These are phyloP conservation scores for Termitomyces sp. DNA, from an alignment of 768 basidiomycete genomes.

Conservation along the genomic window DNA sequence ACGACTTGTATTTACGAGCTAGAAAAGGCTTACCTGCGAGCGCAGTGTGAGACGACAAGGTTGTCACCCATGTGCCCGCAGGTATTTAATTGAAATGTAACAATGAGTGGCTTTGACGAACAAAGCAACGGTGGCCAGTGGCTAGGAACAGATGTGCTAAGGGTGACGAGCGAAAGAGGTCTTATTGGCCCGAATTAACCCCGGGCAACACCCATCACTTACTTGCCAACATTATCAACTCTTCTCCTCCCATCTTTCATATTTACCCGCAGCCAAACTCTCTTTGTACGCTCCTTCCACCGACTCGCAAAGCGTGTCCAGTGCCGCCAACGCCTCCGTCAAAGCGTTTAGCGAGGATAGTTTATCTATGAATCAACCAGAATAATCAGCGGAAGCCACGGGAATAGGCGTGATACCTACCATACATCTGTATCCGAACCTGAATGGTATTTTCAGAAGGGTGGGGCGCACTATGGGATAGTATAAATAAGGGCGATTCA, in stretches of 20 bases:
- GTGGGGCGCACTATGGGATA: slow-evolving; percentile 70
- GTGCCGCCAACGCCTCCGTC: slow-evolving; percentile 65
- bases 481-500: background rate
- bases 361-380: slow-evolving; percentile 47
- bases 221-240: slow-evolving; percentile 25
- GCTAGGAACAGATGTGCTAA: background rate
- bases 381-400: background rate
- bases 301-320: slow-evolving; percentile 70
- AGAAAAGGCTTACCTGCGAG: no score
- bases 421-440: slow-evolving; percentile 99
- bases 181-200: no score
- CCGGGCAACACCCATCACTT: no score
- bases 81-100: background rate
- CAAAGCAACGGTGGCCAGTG: background rate
- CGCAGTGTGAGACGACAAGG: no score
- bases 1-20: no score
- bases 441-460: slow-evolving; percentile 97
- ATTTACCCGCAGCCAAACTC: slow-evolving; percentile 49
- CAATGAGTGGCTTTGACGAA: background rate
- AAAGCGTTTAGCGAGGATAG: slow-evolving; percentile 84
- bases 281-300: slow-evolving; percentile 64
- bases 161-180: no score
- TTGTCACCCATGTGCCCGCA: background rate
- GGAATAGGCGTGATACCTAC: slow-evolving; percentile 41
- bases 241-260: slow-evolving; percentile 67